These are phyloP conservation scores for Zasmidium angulare DNA, from an alignment of 2,329 filamentous ascomycete genomes.

Conservation along the genomic window DNA sequence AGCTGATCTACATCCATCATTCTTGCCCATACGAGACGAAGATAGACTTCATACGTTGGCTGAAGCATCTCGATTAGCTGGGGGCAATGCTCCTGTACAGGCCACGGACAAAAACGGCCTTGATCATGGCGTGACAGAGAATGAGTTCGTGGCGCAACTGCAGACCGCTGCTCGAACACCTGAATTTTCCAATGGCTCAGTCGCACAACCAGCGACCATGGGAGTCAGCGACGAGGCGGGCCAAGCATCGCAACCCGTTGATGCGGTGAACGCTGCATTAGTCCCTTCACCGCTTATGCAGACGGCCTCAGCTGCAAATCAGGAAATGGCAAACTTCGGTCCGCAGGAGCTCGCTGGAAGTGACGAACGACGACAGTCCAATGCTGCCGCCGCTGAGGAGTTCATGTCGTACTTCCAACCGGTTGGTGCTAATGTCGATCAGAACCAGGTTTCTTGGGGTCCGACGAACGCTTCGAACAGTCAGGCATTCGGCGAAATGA, in stretches of 20 bases:
- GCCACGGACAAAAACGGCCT: background rate
- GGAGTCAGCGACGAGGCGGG: background rate
- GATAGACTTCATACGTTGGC: background rate
- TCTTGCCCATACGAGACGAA: background rate
- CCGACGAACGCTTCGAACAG: background rate
- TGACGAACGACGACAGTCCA: background rate
- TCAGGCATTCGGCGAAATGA: background rate
- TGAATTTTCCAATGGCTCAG: background rate
- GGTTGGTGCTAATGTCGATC: too few species aligned
- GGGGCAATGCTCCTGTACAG: background rate
- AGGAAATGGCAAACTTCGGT: conserved; percentile 8
- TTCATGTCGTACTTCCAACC: background rate
- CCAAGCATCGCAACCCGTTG: background rate
- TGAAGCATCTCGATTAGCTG: background rate
- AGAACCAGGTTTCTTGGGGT: background rate
- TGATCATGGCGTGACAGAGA: background rate
- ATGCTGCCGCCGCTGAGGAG: background rate
- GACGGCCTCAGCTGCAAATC: conserved; percentile 20
- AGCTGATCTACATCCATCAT: background rate
- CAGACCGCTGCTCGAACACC: background rate
- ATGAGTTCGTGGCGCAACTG: background rate
- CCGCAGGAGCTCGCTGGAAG: background rate
- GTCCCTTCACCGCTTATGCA: conserved; percentile 15
- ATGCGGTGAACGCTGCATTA: background rate
- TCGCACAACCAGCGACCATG: background rate